Evolutionary conservation across 2,329 filamentous ascomycete genomes (phyloP), one percentile per base, ranked within the genome.

Genomic region (Pseudofabraea citricarpa): DNA sequence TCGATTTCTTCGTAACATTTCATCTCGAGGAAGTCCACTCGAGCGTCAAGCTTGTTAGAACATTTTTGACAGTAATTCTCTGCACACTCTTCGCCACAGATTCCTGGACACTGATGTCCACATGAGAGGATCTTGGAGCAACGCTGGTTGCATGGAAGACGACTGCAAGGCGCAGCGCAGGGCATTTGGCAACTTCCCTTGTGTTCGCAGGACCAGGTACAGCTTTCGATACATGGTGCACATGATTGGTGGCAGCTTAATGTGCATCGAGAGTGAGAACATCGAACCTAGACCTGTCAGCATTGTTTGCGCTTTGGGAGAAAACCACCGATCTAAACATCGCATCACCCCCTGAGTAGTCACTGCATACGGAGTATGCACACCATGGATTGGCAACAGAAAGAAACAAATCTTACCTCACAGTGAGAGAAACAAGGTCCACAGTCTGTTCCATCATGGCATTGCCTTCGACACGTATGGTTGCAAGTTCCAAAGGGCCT

Each of bases 141-240:
- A 6, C 83, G 68, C 49, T 70, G 59, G 1, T 73, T 75, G 56
- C 83, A 89, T 0, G 84, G 85, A 0, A 86, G 55, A 63, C 78
- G 74, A 50, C 85, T 68, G 56, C 83, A 89, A 0, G 84, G 83
- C 0, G 75, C 83, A 0, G 80, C 79, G 48, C 84, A 87, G 3
- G 64, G 65, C 60, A 66, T 64, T 6, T 57, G 54, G 47, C 71
- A 74, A 31, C 5, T 18, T 8, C 52, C 63, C 26, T 62, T 55
- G 52, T 86, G 82, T 6, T 68, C 67, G 48, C 81, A 85, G 3
- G 53, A 54, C 23, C 75, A 83, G 0, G 67, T 59, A 50, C 81
- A 86, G 1, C 56, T 50, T 48, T 79, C 74, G 0, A 74, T 73
- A 51, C 83, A 86, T 0, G 81, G 81, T 2, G 65, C 58, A 52